These are phyloP conservation scores for Tolypocladium tundrense DNA, from an alignment of 2,329 filamentous ascomycete genomes.

Conservation along the genomic window DNA sequence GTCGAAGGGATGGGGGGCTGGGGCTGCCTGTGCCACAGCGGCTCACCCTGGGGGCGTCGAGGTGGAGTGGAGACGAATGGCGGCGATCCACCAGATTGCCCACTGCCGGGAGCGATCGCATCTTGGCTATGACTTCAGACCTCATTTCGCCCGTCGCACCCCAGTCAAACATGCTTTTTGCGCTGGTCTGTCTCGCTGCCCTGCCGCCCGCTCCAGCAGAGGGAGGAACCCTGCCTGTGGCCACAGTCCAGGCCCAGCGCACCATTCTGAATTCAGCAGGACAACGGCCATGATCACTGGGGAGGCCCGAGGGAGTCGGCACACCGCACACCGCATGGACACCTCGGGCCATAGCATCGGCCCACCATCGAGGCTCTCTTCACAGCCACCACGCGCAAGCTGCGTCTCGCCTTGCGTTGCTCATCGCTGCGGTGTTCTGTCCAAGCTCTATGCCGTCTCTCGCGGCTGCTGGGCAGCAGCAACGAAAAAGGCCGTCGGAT, in stretches of 20 bases:
- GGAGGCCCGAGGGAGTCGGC: no score
- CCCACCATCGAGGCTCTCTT: neutral
- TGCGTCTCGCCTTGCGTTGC: no score
- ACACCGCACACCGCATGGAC: neutral
- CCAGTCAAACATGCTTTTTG: neutral
- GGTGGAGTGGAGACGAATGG: neutral
- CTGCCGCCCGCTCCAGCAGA: neutral
- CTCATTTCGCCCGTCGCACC: slow-evolving; percentile 4
- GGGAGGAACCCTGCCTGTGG: neutral
- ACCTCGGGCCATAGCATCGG: neutral
- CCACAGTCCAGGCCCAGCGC: neutral
- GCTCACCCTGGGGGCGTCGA: neutral
- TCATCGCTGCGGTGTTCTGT: no score
- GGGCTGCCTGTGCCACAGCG: neutral
- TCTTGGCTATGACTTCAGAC: slow-evolving; percentile 5
- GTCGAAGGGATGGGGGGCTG: neutral
- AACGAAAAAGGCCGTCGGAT: neutral
- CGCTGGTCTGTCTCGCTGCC: neutral
- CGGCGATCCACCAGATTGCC: neutral
- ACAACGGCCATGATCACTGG: neutral
- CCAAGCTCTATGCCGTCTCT: no score
- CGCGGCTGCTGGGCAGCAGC: neutral
- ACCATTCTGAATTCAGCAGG: neutral
- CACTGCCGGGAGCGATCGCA: neutral
- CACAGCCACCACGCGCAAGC: no score